Evolutionary conservation across 1,284 basidiomycete genomes (phyloP).

Genomic region (Trichosporon sp.): DNA sequence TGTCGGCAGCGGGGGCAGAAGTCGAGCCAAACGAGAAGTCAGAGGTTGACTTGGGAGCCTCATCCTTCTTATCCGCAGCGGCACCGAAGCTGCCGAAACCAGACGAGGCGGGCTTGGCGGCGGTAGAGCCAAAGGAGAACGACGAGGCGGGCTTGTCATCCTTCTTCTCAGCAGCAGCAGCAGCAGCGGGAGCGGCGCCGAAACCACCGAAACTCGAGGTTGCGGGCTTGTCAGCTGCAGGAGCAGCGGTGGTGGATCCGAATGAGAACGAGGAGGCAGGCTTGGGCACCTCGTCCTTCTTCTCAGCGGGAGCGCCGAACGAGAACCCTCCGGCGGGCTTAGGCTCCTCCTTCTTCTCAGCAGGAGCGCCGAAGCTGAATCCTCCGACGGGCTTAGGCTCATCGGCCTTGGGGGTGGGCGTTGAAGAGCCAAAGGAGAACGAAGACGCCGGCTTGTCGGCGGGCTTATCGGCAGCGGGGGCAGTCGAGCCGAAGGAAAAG

Average conservation of each 20-base stretch:
- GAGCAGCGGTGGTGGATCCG: neutral
- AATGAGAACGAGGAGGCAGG: slow-evolving; percentile 11
- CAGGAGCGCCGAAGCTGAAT: slow-evolving; percentile 20
- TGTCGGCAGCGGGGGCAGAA: too few species aligned
- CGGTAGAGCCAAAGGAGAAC: slow-evolving; percentile 23
- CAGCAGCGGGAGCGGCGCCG: neutral
- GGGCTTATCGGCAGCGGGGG: neutral
- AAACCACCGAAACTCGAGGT: neutral
- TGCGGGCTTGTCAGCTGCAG: neutral
- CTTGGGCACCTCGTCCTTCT: slow-evolving; percentile 2
- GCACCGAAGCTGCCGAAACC: neutral
- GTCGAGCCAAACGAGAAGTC: too few species aligned
- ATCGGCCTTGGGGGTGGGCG: neutral
- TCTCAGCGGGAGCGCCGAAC: slow-evolving; percentile 17
- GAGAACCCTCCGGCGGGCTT: slow-evolving; percentile 20
- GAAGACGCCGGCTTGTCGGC: neutral
- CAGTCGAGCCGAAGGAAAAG: slow-evolving; percentile 15
- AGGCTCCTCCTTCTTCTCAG: neutral
- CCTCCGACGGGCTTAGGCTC: neutral
- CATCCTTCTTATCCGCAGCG: neutral
- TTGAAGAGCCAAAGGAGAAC: slow-evolving; percentile 22
- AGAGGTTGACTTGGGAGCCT: too few species aligned
- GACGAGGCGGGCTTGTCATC: neutral
- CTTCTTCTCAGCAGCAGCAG: neutral
- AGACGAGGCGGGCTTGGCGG: neutral